These are phyloP conservation scores for Dactylis glomerata DNA, from an alignment of 176 grass and related monocot genomes.

Conservation along the genomic window DNA sequence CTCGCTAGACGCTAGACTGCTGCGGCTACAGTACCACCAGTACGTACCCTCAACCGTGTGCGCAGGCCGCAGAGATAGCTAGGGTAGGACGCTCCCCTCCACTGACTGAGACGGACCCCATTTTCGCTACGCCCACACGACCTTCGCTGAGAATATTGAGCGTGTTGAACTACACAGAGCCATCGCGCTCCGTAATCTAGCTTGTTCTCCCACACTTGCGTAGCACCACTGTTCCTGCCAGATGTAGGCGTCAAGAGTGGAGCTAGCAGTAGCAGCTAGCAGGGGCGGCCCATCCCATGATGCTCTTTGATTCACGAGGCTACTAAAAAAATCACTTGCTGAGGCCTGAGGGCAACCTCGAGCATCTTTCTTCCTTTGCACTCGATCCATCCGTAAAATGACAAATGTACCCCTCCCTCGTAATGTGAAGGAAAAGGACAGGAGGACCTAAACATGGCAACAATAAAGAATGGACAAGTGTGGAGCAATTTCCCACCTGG, in stretches of 20 bases:
- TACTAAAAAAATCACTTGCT: not conserved
- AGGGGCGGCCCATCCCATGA: not conserved
- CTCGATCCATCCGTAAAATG: not conserved
- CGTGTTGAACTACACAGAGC: not conserved
- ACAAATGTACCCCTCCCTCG: not conserved
- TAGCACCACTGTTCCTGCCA: not conserved
- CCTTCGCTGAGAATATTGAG: not conserved
- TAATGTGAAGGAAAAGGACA: not conserved
- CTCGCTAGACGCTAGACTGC: conserved; percentile 5
- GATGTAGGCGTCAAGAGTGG: not conserved
- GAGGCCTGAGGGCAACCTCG: not conserved
- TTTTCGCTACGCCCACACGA: not conserved
- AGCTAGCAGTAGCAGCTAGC: not conserved
- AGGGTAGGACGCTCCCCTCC: not conserved
- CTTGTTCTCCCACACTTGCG: not conserved
- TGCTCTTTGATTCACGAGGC: not conserved
- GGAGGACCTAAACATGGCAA: not conserved
- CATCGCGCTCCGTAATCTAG: not conserved
- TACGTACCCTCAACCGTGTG: conserved; percentile 7
- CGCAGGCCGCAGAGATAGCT: not conserved
- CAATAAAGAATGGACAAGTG: not conserved
- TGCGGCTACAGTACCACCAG: not conserved
- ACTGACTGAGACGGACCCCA: too few species aligned
- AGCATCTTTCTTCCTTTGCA: not conserved
- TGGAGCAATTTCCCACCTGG: conserved; percentile 4